Evolutionary conservation across 805 yeast genomes (phyloP), one percentile per base, ranked within the genome.

Genomic region (Kodamaea kaohsiungensis): DNA sequence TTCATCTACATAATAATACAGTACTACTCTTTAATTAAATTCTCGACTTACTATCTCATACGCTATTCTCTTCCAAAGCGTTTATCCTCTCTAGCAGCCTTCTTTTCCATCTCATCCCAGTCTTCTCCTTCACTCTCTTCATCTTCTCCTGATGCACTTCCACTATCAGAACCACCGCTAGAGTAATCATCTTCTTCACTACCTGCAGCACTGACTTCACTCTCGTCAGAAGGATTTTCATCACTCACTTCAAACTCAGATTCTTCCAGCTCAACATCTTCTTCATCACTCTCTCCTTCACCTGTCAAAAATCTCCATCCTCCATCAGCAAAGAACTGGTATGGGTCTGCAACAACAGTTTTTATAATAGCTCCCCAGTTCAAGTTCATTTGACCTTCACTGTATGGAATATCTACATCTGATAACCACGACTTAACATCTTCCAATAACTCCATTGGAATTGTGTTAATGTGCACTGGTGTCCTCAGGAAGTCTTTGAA

Each of bases 351-450:
- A 59, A 82, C 84, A 58, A 93, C 85, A 0, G 98, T 91, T 73
- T 91, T 93, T 97, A 95, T 93, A 67, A 95, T 92, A 19, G 91
- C 87, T 12, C 85, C 78, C 99, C 99, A 95, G 75, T 91, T 91
- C 82, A 95, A 85, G 75, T 93, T 93, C 74, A 95, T 88, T 46
- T 96, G 92, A 52, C 98, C 97, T 65, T 91, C 97, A 66, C 92
- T 88, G 75, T 81, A 86, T 39, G 99, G 97, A 59, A 95, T 88
- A 69, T 95, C 99, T 66, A 95, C 96, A 69, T 95, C 96, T n/a
- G 96, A 90, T 56, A 95, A 78, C 99, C 99, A 95, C 49, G 90
- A 91, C 71, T 93, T 95, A 57, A 95, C 89, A 67, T 89, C 93
- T 67, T 95, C 99, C 53, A 95, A 75, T 52, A 88, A 80, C 64